A percentile compares a stretch with the other conserved stretches of the same genome.
Conservation (phyloP, 2,329 filamentous ascomycete species). For the Pseudogymnoascus sp. region DNA sequence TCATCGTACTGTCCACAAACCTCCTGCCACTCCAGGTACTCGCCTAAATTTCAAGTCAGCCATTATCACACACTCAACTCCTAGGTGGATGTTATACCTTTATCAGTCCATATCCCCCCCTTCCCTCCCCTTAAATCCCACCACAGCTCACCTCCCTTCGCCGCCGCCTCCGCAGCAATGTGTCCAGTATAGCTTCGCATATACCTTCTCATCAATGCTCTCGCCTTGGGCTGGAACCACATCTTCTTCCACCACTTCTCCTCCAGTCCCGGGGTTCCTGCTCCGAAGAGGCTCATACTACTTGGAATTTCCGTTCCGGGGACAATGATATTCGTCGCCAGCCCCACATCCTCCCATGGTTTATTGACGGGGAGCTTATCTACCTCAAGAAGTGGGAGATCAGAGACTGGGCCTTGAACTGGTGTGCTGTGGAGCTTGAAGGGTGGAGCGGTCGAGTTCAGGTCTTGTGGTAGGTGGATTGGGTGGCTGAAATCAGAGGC, state of each 20-base stretch:
- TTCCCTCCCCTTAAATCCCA: conserved; percentile 43
- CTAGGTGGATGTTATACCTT: conserved; percentile 18
- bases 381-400: conserved; percentile 8
- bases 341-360: conserved; percentile 10
- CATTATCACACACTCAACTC: not conserved
- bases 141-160: conserved; percentile 37
- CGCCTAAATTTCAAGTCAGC: conserved; percentile 11
- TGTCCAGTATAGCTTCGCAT: conserved; percentile 36
- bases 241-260: conserved; percentile 35
- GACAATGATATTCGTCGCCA: conserved; percentile 13
- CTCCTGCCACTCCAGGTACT: conserved; percentile 41
- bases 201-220: conserved; percentile 41
- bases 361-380: conserved; percentile 13
- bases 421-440: conserved; percentile 10
- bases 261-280: not conserved
- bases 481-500: conserved; percentile 11
- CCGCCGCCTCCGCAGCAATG: conserved; percentile 34
- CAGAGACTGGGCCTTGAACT: not conserved
- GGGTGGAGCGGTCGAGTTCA: conserved; percentile 11
- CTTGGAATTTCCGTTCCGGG: conserved; percentile 10
- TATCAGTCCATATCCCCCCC: conserved; percentile 46
- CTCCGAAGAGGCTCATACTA: conserved; percentile 5
- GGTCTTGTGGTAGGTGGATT: conserved; percentile 14
- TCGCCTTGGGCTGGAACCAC: conserved; percentile 40
- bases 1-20: conserved; percentile 37